Evolutionary conservation across 257 asterid species (phyloP), one percentile per base, ranked within the genome.

Genomic region (Paraleonurus japonicus): DNA sequence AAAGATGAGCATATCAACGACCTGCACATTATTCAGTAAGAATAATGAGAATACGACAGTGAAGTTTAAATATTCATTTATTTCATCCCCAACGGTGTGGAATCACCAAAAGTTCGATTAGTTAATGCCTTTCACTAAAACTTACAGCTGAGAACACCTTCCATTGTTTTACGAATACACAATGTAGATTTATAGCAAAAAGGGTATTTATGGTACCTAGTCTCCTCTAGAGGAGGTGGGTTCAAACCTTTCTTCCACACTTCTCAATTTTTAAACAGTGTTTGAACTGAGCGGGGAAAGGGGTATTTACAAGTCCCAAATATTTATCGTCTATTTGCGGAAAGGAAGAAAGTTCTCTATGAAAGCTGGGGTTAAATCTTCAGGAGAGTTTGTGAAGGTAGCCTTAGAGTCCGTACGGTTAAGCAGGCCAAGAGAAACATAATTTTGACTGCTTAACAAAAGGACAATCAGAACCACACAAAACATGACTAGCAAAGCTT

Each of bases 1-100:
- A 83, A 93, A 81, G 32, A 93, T 87, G 76, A 93, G 86, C 95
- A 90, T 78, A 76, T 93, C 98, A 65, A 93, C 85, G 27, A 93
- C 91, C 96, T 93, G 89, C 48, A 67, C 32, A 71, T 30, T 20
- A 70, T 43, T 45, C 55, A 62, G 8, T 13, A 27, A 37, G 41
- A 27, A 59, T 28, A 19, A 28, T 79, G 63, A 74, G 57, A 61
- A 67, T 48, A 11, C 20, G 11, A 41, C 10, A 15, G 43, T 13
- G 22, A 20, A 41, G 20, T 22, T 5, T 48, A 17, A 16, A 62
- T 11, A 28, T 43, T 33, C 10, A 17, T 24, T 50, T 16, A 20
- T 62, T 50, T 62, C 22, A 13, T 32, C 35, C 28, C 51, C 8
- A 0, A 9, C 30, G 41, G 65, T 58, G 32, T 10, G 16, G 3